Evolutionary conservation across 306 rosid species (phyloP), one percentile per base, ranked within the genome.

Genomic region (Dryas octopetala): DNA sequence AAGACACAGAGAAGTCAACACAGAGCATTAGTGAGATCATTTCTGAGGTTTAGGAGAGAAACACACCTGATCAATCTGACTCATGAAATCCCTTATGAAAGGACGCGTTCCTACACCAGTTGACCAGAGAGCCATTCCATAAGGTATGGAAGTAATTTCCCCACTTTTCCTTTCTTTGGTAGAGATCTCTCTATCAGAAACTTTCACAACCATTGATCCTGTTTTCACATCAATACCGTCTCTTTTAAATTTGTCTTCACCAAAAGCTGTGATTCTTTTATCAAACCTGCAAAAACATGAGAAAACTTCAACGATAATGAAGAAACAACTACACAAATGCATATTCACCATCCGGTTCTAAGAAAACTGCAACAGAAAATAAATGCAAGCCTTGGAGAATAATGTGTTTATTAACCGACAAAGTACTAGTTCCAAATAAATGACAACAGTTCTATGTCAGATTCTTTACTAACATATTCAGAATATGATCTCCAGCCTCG

Each of bases 81-180:
- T 49, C 99, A 95, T 90, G 69, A 95, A 95, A 76, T 95, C 93
- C 73, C 78, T 88, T 47, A 95, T 73, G 63, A 95, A 83, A 9
- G 99, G 99, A 76, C 97, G 97, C 26, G 97, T 90, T 64, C 97
- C 99, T 10, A 92, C 84, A 44, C 99, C 99, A 51, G 99, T 95
- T 71, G 99, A 95, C 99, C 97, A 95, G 45, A 95, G 97, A 75
- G 89, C 96, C 99, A 95, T 90, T 77, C 99, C 99, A 71, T 89
- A 95, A 17, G 98, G 98, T 68, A 89, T 80, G 16, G 83, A 41
- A 32, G 90, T 86, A 59, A 89, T 62, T 62, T 83, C 80, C 46
- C 89, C 88, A 9, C 98, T 92, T 79, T 92, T 96, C 90, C 86
- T 59, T 74, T 92, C 96, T 78, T 92, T 90, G 10, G 96, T 89